Evolutionary conservation across 306 rosid species (phyloP).

Genomic region (Ammopiptanthus mongolicus): DNA sequence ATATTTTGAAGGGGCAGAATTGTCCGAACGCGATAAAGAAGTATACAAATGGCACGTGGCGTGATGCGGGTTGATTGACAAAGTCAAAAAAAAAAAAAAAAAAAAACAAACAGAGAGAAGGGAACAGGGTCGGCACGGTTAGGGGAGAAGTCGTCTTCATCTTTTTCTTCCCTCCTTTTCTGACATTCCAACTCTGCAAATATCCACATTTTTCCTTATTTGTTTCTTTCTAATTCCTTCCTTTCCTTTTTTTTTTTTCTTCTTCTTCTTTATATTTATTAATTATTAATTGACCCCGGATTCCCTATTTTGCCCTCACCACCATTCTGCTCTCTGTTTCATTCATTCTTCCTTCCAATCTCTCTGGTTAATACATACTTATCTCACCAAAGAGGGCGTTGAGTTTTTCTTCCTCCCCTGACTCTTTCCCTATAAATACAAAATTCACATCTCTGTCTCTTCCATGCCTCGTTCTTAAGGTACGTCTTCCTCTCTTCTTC

Average conservation of each 20-base stretch:
- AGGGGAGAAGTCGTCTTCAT: conserved; percentile 27
- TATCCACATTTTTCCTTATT: neutral
- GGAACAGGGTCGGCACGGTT: conserved; percentile 27
- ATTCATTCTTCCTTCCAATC: conserved; percentile 20
- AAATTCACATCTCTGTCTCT: conserved; percentile 6
- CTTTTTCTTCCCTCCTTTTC: conserved; percentile 32
- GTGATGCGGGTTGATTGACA: conserved; percentile 13
- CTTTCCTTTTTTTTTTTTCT: neutral
- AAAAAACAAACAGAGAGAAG: no score
- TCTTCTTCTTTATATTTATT: neutral
- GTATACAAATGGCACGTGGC: conserved; percentile 28
- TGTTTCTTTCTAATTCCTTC: neutral
- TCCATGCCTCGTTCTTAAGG: conserved; percentile 40
- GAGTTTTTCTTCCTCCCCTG: neutral
- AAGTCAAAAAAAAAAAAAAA: neutral
- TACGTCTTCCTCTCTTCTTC: conserved; percentile 12
- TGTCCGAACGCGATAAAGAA: neutral
- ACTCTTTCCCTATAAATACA: neutral
- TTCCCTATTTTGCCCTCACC: conserved; percentile 39
- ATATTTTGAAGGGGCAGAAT: neutral
- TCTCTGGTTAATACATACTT: neutral
- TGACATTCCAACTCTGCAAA: conserved; percentile 40
- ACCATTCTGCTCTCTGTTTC: conserved; percentile 30
- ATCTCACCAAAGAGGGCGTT: conserved; percentile 24
- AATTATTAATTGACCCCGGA: neutral